These are phyloP conservation scores for Meripilus lineatus DNA, from an alignment of 1,284 basidiomycete genomes.

Conservation along the genomic window DNA sequence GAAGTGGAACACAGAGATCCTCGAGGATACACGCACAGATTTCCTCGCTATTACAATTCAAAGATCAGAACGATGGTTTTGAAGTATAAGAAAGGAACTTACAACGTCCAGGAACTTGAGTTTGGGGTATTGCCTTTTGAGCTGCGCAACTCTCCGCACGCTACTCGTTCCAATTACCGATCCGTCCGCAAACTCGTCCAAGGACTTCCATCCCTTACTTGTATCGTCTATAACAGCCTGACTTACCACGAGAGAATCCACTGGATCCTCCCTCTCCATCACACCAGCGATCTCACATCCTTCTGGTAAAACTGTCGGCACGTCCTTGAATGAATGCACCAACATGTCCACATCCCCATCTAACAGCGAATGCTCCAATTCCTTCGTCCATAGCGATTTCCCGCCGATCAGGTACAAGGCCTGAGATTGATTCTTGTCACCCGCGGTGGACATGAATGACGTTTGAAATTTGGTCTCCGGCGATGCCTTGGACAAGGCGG, in stretches of 20 bases:
- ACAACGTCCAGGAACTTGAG: conserved; percentile 90
- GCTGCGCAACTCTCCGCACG: conserved; percentile 88
- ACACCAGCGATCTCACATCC: conserved; percentile 88
- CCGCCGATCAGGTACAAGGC: conserved; percentile 79
- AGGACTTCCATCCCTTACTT: conserved; percentile 69
- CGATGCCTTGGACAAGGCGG: conserved; percentile 47
- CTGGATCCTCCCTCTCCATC: conserved; percentile 83
- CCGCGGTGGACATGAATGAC: conserved; percentile 85
- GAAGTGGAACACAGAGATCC: not conserved
- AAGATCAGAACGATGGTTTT: conserved; percentile 5
- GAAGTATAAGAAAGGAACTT: conserved; percentile 31
- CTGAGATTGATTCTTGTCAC: conserved; percentile 88
- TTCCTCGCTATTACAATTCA: conserved; percentile 69
- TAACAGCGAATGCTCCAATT: conserved; percentile 83
- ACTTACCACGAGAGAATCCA: conserved; percentile 81
- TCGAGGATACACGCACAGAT: conserved; percentile 54
- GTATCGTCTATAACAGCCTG: not conserved
- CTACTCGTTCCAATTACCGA: conserved; percentile 94
- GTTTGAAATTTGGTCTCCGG: conserved; percentile 56
- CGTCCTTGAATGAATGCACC: conserved; percentile 92
- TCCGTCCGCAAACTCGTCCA: conserved; percentile 86
- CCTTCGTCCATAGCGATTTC: conserved; percentile 93
- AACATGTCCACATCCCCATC: conserved; percentile 83
- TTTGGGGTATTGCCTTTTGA: conserved; percentile 76
- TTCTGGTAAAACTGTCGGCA: conserved; percentile 83